Base-by-base conservation (phyloP, 2,329 filamentous ascomycete genomes). In the Pezicula carpinea region DNA sequence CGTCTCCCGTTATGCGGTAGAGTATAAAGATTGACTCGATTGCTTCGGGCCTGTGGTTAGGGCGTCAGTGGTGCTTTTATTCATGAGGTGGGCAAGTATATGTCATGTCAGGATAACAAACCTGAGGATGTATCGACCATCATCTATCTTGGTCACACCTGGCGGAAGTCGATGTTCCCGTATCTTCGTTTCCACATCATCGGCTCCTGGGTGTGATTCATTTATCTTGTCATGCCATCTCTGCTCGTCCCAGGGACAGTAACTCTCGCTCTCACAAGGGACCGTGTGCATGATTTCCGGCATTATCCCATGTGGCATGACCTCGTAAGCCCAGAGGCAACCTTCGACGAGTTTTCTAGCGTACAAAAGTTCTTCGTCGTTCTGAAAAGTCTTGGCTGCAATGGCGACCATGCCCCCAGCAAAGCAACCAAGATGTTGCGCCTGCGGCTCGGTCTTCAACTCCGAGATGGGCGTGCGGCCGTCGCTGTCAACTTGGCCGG, bases 401-500 rank as follows among this genome's bases (percentile, higher is more conserved):
- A 89, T 73, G 1, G 72, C 83, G 43, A 85, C 81, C 69, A 84
- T 81, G 13, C 83, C 85, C 5, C 85, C 85, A 4, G 77, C 70
- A 59, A 85, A 89, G 63, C 85, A 89, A 2, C 76, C 76, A 2
- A 89, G 70, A 62, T 89, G 85, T 53, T 86, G 77, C 7, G 72
- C 67, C 18, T 45, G 69, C 42, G 49, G 44, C 67, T 49, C 53
- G 3, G 36, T 15, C 23, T 31, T 19, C 26, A 19, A 19, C 3
- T 19, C 26, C 5, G 23, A 43, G 26, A 19, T 15, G 11, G 14
- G 15, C 35, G n/a, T 33, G 32, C 18, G n/a, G 23, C 40, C 40
- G 15, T 43, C 19, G 14, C 40, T 43, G 18, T 17, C 17, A 17
- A 43, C 40, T 17, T 32, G 40, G 5, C 40, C 40, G 18, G 40